Base-by-base conservation (phyloP, 345 rosid species). In the Populus davidiana region DNA sequence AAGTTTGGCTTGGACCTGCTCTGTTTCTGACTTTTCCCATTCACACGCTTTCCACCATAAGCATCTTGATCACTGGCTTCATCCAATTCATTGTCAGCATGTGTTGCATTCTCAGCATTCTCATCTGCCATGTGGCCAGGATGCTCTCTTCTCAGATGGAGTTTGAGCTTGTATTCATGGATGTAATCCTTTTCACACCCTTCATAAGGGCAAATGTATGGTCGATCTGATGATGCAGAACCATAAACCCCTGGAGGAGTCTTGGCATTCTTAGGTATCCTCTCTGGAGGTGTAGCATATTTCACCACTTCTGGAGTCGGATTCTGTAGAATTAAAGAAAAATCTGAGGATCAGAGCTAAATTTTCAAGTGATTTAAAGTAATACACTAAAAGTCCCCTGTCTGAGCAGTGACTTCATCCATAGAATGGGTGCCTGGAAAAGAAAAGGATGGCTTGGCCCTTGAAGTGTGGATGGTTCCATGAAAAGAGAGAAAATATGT, bases 151-250 rank as follows among this genome's bases (percentile, higher is more conserved):
- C 91, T 88, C 62, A 96, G 77, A 85, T 96, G 99, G 80, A 93
- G 98, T 83, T 92, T 96, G 70, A 93, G 97, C 89, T 96, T 93
- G 90, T 96, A 96, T 79, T 94, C 98, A 78, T 96, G 99, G 75
- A 92, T 96, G 86, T 93, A 96, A 41, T 97, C 94, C 85, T 96
- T 96, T 72, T 90, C 93, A 74, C 99, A 93, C 23, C 92, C 94
- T 44, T 94, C 94, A 36, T 91, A 96, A 7, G 98, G 99, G 81
- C 99, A 96, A 39, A 87, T 94, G 44, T 88, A 91, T 75, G 99
- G 99, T 18, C 97, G 98, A 65, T 91, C 97, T 4, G 86, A 84
- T 68, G 98, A 86, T 54, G 93, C 91, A 5, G 96, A 83, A 56
- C 85, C 92, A 81, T 85, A 90, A 54, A 78, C 86, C 18, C 82